Conservation (phyloP, 2,329 filamentous ascomycete genomes). For the Gaeumannomyces tritici region DNA sequence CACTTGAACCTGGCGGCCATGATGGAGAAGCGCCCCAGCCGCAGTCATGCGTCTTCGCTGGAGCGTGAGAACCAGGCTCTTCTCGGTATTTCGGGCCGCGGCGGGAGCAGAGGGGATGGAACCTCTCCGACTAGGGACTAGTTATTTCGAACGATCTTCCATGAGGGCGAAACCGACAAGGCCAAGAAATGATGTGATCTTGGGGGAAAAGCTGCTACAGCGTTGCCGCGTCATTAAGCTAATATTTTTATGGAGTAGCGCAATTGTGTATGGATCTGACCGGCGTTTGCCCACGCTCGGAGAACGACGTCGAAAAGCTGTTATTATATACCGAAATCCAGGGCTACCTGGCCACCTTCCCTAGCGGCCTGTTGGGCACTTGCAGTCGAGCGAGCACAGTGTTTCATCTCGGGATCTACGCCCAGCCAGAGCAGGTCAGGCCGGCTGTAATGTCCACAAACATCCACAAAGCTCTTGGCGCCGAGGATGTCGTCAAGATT, state of each 20-base stretch:
- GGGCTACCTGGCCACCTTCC: too few species aligned
- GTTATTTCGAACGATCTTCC: too few species aligned
- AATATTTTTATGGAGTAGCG: too few species aligned
- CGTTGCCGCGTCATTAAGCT: too few species aligned
- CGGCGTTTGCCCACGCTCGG: too few species aligned
- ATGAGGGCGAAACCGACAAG: background rate
- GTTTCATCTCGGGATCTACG: conserved; percentile 4
- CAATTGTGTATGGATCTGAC: too few species aligned
- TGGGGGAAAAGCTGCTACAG: too few species aligned
- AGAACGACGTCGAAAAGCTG: too few species aligned
- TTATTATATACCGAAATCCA: too few species aligned
- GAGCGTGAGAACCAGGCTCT: background rate
- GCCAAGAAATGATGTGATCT: too few species aligned
- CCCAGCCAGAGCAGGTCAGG: conserved; percentile 42
- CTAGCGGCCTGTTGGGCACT: too few species aligned
- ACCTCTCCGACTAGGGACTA: background rate
- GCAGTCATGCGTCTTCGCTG: background rate
- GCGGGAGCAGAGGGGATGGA: background rate
- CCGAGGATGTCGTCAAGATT: conserved; percentile 22
- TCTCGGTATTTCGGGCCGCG: background rate
- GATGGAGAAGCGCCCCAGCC: background rate
- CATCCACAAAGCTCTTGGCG: conserved; percentile 32
- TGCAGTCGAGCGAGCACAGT: too few species aligned
- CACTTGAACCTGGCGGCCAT: conserved; percentile 40
- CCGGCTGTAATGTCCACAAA: conserved; percentile 37